Percentiles rank a stretch among this genome's conserved stretches.
Conservation (phyloP, 805 yeast species). For the Candida awuae region DNA sequence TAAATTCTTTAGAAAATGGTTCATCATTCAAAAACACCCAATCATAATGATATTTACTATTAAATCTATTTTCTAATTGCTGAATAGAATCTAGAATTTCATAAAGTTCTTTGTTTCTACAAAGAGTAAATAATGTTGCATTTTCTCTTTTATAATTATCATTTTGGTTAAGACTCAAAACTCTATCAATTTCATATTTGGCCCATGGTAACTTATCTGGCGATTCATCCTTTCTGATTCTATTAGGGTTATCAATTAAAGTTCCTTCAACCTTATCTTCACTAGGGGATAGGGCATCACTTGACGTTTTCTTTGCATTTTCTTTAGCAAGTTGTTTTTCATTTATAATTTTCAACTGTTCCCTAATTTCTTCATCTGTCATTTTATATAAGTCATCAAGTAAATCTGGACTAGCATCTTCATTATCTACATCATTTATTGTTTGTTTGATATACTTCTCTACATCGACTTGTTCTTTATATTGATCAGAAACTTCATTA, state of each 20-base stretch:
- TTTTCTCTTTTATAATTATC: constrained; percentile 31
- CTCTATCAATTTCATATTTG: constrained; percentile 12
- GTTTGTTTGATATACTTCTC: constrained; percentile 4
- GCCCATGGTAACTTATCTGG: constrained; percentile 12
- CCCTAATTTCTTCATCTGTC: constrained; percentile 15
- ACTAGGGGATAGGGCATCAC: neutral
- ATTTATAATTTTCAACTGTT: constrained; percentile 8
- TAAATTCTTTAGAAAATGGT: constrained; percentile 38
- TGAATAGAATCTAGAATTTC: constrained; percentile 35
- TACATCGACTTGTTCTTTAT: constrained; percentile 3
- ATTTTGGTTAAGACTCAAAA: constrained; percentile 2
- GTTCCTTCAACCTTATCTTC: constrained; percentile 9
- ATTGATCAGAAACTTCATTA: constrained; percentile 1
- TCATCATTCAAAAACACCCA: constrained; percentile 44
- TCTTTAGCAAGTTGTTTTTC: constrained; percentile 9
- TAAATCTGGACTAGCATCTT: neutral
- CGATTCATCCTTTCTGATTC: constrained; percentile 7
- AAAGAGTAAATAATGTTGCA: constrained; percentile 52
- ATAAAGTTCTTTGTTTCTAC: constrained; percentile 35
- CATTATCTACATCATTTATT: neutral
- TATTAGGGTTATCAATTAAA: constrained; percentile 5
- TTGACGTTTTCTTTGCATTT: neutral
- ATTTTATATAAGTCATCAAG: constrained; percentile 8
- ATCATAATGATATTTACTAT: constrained; percentile 32
- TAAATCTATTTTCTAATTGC: constrained; percentile 34